phyloP scores from a whole-genome alignment of 2,329 filamentous ascomycete genomes.

The Xylariaceae sp. region DNA sequence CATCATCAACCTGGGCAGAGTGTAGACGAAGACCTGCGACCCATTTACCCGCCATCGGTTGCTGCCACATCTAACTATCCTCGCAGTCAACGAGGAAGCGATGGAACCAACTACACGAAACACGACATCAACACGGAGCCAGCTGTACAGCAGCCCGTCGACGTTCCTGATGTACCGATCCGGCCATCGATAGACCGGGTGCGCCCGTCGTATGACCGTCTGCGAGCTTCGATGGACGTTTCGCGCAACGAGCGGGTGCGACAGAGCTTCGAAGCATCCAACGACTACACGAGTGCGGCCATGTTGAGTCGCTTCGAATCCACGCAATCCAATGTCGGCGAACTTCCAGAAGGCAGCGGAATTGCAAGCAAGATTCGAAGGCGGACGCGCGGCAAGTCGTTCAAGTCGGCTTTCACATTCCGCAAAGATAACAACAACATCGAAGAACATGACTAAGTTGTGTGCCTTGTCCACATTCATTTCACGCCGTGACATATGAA shows the following conservation, averaged over 20 bases:
- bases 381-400: slow-evolving; percentile 33
- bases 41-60: slow-evolving; percentile 90
- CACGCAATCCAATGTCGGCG: slow-evolving; percentile 44
- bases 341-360: slow-evolving; percentile 22
- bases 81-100: slow-evolving; percentile 85
- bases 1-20: slow-evolving; percentile 55
- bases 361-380: slow-evolving; percentile 30
- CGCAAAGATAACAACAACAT: slow-evolving; percentile 27
- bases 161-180: slow-evolving; percentile 20
- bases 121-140: slow-evolving; percentile 59
- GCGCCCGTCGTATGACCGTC: slow-evolving; percentile 82
- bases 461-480: background rate
- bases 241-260: slow-evolving; percentile 47
- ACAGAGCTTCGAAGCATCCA: slow-evolving; percentile 79
- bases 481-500: background rate
- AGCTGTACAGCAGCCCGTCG: slow-evolving; percentile 27
- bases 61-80: slow-evolving; percentile 68
- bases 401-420: slow-evolving; percentile 30
- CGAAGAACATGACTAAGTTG: slow-evolving; percentile 26
- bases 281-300: slow-evolving; percentile 87
- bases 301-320: slow-evolving; percentile 82
- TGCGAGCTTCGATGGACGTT: slow-evolving; percentile 82
- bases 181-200: slow-evolving; percentile 62
- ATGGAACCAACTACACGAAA: slow-evolving; percentile 84
- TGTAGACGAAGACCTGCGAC: slow-evolving; percentile 81